These are phyloP conservation scores for Allantophomopsis lycopodina DNA, from an alignment of 2,329 filamentous ascomycete species.

Conservation along the genomic window DNA sequence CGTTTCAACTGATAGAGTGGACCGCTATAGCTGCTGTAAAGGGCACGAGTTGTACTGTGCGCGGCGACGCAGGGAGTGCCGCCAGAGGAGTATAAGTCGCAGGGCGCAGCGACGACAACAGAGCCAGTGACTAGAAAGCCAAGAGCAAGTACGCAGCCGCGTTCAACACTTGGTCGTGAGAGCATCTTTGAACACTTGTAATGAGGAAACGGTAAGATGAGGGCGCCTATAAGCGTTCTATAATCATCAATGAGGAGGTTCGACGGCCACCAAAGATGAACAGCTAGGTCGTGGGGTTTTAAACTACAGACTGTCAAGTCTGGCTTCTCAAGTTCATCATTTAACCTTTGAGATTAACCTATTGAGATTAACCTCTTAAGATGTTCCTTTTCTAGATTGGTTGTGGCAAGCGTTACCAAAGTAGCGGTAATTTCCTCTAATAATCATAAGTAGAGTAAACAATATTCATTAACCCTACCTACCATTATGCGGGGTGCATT, in stretches of 20 bases:
- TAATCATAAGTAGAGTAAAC: too few relatives aligned
- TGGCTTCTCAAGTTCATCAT: too few relatives aligned
- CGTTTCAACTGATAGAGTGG: constrained; percentile 46
- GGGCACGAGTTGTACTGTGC: constrained; percentile 48
- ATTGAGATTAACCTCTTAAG: too few relatives aligned
- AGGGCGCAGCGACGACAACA: constrained; percentile 38
- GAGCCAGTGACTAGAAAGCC: constrained; percentile 21
- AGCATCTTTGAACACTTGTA: constrained; percentile 16
- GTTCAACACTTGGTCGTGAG: constrained; percentile 15
- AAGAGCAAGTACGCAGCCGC: constrained; percentile 10
- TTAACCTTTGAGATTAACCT: too few relatives aligned
- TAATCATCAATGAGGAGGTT: constrained; percentile 3
- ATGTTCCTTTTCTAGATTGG: too few relatives aligned
- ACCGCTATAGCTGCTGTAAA: constrained; percentile 38
- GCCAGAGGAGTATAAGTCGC: constrained; percentile 44
- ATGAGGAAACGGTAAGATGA: neutral
- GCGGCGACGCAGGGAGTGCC: constrained; percentile 50
- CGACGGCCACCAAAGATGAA: too few relatives aligned
- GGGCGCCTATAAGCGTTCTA: constrained; percentile 1
- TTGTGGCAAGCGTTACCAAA: too few relatives aligned
- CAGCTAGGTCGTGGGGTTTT: too few relatives aligned
- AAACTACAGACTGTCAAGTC: neutral
- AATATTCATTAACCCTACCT: too few relatives aligned
- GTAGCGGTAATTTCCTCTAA: too few relatives aligned
- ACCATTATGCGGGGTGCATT: too few relatives aligned